These are phyloP conservation scores for Nitzschia palea DNA, from an alignment of 108 stramenopile genomes.

Conservation along the genomic window DNA sequence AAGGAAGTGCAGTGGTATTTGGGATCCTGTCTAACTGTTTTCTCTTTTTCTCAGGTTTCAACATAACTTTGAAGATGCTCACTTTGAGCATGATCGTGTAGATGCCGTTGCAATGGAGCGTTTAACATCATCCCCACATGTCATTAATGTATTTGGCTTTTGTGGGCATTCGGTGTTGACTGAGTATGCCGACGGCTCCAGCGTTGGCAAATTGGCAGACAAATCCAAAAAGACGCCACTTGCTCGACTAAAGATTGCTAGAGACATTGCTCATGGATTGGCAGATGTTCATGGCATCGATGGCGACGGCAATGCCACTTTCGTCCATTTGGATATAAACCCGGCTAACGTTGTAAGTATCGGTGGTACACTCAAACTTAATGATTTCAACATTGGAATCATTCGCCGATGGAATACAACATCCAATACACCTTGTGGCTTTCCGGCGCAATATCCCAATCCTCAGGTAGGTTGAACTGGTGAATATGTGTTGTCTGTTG, in stretches of 20 bases:
- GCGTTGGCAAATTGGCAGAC: constrained; percentile 62
- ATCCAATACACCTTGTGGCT: constrained; percentile 58
- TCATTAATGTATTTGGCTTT: constrained; percentile 73
- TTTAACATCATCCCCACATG: constrained; percentile 68
- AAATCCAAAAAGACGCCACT: constrained; percentile 56
- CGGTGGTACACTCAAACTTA: constrained; percentile 61
- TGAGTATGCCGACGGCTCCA: constrained; percentile 65
- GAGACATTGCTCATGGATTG: constrained; percentile 61
- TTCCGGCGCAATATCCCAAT: constrained; percentile 71
- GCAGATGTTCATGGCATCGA: constrained; percentile 76
- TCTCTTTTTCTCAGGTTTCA: constrained; percentile 32
- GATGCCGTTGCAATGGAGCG: constrained; percentile 83
- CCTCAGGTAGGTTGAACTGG: constrained; percentile 30
- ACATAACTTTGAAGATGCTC: constrained; percentile 82
- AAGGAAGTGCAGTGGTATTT: no score
- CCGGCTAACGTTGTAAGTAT: constrained; percentile 70
- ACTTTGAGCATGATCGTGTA: constrained; percentile 77
- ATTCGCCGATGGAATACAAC: constrained; percentile 65
- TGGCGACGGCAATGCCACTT: constrained; percentile 57
- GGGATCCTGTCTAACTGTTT: no score
- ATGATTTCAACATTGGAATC: constrained; percentile 82
- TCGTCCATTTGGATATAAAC: constrained; percentile 79
- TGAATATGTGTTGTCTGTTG: neutral
- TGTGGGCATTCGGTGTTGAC: constrained; percentile 78
- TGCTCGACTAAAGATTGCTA: constrained; percentile 53